These are phyloP conservation scores for Begonia masoniana DNA, from an alignment of 306 rosid genomes.

Conservation along the genomic window DNA sequence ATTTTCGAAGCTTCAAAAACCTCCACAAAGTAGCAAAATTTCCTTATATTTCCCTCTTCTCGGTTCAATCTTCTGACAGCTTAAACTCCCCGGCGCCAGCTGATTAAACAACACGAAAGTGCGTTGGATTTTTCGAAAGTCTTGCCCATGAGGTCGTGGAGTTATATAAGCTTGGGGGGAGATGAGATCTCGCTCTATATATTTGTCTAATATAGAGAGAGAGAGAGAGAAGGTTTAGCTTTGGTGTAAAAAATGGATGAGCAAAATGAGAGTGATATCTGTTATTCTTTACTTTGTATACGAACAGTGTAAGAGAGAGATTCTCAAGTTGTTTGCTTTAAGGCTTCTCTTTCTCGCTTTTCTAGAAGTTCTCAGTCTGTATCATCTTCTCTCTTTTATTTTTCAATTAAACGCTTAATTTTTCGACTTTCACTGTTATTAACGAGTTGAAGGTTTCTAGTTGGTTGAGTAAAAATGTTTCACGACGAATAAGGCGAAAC, in stretches of 20 bases:
- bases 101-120: slow-evolving; percentile 17
- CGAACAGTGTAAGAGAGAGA: slow-evolving; percentile 39
- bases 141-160: slow-evolving; percentile 42
- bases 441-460: too few relatives aligned
- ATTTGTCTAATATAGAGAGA: not conserved
- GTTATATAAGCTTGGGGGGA: slow-evolving; percentile 50
- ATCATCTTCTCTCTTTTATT: slow-evolving; percentile 8
- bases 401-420: not conserved
- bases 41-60: slow-evolving; percentile 22
- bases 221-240: slow-evolving; percentile 32
- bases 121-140: slow-evolving; percentile 28
- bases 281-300: slow-evolving; percentile 44
- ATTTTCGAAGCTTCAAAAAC: slow-evolving; percentile 11
- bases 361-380: slow-evolving; percentile 75
- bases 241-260: slow-evolving; percentile 38
- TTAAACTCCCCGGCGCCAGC: slow-evolving; percentile 22
- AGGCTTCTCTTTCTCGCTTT: slow-evolving; percentile 59
- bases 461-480: too few relatives aligned
- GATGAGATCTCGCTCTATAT: slow-evolving; percentile 51
- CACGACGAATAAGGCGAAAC: too few relatives aligned
- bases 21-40: slow-evolving; percentile 15
- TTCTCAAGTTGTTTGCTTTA: slow-evolving; percentile 36
- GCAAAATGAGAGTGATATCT: slow-evolving; percentile 38
- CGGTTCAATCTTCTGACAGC: slow-evolving; percentile 31
- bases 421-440: too few relatives aligned